Evolutionary conservation across 805 yeast genomes (phyloP), one percentile per base, ranked within the genome.

Genomic region (Barnettozyma vustinii): DNA sequence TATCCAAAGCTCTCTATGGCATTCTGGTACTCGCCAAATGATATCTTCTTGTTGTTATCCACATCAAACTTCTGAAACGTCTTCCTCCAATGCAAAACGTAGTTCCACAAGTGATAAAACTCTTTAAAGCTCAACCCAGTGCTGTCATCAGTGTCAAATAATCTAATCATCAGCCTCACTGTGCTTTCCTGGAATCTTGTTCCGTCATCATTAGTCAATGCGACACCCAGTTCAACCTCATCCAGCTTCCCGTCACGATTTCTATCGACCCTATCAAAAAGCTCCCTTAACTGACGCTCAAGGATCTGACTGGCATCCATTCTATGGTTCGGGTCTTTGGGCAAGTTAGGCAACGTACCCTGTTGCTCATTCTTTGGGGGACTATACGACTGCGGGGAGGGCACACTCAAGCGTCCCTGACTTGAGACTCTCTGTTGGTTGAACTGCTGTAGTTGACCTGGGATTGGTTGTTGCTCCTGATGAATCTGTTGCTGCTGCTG

Each of bases 1-100:
- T 83, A 84, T 2, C 89, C 89, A 52, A 84, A 83, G 50, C 83
- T 81, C 45, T 74, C 76, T 37, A 84, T 63, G 36, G 87, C 80
- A 12, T 74, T 69, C 54, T 77, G 77, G 60, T 77, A 84, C 64
- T 84, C 90, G 25, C 81, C 81, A 56, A 79, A 76, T n/a, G 81
- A 74, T 40, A 84, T 81, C 53, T 74, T 77, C 1, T 83, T 81
- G 40, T 78, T 76, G 50, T 69, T 69, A 60, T 81, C 77, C n/a
- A 70, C 57, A 56, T 84, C 90, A 44, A 81, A 83, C 55, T 75
- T 75, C 45, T 78, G 73, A 56, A 84, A 84, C 8, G 80, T 69
- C 60, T 76, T 80, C 49, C 82, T 76, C 79, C 87, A 84, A 43
- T 84, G 84, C 19, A 79, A 69, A 40, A 84, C 67, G 55, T 83